Percentiles rank a stretch among this genome's conserved stretches.
These are phyloP conservation scores for Cercospora citrullina DNA, from an alignment of 2,329 filamentous ascomycete genomes.

Conservation along the genomic window DNA sequence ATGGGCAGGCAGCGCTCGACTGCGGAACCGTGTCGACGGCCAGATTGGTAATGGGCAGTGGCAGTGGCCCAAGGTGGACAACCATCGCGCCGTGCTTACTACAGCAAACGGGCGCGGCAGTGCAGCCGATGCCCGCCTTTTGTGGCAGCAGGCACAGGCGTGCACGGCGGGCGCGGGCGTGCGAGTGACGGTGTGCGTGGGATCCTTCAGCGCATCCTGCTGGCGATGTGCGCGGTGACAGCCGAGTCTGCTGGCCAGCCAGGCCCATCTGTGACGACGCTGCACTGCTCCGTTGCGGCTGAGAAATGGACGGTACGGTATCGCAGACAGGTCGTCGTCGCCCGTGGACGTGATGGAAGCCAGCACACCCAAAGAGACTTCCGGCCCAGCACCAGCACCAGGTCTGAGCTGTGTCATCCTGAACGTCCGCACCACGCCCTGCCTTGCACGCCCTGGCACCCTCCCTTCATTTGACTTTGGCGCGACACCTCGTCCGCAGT, in stretches of 20 bases:
- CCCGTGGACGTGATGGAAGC: not conserved
- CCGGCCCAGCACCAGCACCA: not conserved
- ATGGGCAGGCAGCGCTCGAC: not conserved
- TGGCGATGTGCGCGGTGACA: not conserved
- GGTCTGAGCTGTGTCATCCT: not conserved
- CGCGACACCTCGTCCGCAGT: not conserved
- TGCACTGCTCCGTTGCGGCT: slow-evolving; percentile 4
- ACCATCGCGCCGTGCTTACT: not conserved
- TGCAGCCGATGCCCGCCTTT: not conserved
- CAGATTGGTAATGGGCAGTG: not conserved
- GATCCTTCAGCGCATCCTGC: slow-evolving; percentile 6
- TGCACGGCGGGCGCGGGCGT: not conserved
- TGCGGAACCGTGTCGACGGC: not conserved
- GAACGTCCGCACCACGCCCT: not conserved
- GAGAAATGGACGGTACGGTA: not conserved
- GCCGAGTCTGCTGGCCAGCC: not conserved
- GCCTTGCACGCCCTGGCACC: not conserved
- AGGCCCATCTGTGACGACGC: not conserved
- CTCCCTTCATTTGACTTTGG: not conserved
- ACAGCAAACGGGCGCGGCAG: not conserved
- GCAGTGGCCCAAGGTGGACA: not conserved
- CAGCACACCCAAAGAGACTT: not conserved
- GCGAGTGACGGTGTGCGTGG: not conserved
- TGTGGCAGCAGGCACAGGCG: not conserved
- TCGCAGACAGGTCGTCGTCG: not conserved